phyloP scores from a whole-genome alignment of 2,329 filamentous ascomycete species.

The Diaporthe capsici region DNA sequence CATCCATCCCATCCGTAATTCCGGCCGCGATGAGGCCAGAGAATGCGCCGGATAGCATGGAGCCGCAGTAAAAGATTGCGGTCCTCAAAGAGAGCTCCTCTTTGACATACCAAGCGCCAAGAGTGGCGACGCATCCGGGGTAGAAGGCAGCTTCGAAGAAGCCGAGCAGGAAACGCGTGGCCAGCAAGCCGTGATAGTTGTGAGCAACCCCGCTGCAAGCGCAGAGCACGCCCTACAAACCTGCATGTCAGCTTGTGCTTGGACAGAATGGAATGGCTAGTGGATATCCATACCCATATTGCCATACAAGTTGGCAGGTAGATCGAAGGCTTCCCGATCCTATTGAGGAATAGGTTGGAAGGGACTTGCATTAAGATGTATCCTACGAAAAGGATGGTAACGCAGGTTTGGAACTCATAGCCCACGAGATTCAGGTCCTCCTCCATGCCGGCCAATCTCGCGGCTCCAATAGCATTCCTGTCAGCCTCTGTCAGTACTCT shows the following conservation, averaged over 20 bases:
- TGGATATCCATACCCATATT: constrained; percentile 52
- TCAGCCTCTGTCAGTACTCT: background rate
- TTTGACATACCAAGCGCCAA: background rate
- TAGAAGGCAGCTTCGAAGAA: constrained; percentile 57
- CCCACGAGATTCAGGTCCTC: constrained; percentile 13
- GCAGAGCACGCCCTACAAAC: background rate
- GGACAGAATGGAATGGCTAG: background rate
- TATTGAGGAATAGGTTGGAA: constrained; percentile 60
- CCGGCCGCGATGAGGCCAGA: constrained; percentile 74
- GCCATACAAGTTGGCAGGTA: constrained; percentile 53
- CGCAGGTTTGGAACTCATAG: constrained; percentile 25
- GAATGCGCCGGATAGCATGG: constrained; percentile 77
- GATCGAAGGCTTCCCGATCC: constrained; percentile 48
- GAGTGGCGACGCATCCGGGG: constrained; percentile 44
- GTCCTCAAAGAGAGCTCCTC: constrained; percentile 1
- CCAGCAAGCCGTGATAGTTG: constrained; percentile 57
- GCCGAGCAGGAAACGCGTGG: constrained; percentile 58
- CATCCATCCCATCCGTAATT: constrained; percentile 70
- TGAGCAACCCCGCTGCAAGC: constrained; percentile 56
- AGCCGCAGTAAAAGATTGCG: constrained; percentile 60
- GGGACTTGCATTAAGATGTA: constrained; percentile 64
- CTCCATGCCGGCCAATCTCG: constrained; percentile 14
- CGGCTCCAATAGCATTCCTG: constrained; percentile 6
- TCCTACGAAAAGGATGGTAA: constrained; percentile 35
- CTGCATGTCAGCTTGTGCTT: background rate